phyloP scores from a whole-genome alignment of 306 rosid species.

The Medicago arabica region DNA sequence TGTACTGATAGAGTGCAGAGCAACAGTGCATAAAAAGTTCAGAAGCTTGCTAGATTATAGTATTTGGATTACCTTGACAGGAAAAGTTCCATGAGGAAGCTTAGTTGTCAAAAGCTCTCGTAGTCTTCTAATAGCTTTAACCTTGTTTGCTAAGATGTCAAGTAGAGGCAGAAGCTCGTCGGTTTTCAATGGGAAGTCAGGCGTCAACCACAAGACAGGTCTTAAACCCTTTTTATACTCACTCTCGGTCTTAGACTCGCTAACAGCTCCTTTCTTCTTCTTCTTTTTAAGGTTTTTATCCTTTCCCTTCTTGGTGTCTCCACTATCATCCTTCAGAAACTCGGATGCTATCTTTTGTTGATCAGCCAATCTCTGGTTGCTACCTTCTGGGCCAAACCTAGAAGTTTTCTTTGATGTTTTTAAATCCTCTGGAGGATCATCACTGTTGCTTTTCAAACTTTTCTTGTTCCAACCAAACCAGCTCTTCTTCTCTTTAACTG shows the following conservation, averaged over 20 bases:
- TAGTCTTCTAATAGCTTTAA: constrained; percentile 94
- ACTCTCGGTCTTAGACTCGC: constrained; percentile 84
- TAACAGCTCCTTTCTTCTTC: constrained; percentile 75
- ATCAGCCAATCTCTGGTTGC: constrained; percentile 70
- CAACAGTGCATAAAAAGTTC: constrained; percentile 11
- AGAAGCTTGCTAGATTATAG: constrained; percentile 15
- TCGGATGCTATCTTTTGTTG: constrained; percentile 77
- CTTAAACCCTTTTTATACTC: constrained; percentile 98
- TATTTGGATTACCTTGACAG: constrained; percentile 76
- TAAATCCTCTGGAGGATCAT: constrained; percentile 73
- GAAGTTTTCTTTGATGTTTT: constrained; percentile 74
- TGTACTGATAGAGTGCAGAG: constrained; percentile 17
- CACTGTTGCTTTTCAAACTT: constrained; percentile 60
- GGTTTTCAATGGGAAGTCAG: constrained; percentile 95
- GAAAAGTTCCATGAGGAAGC: constrained; percentile 93
- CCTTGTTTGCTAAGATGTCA: constrained; percentile 96
- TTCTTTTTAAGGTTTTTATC: constrained; percentile 83
- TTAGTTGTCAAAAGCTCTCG: constrained; percentile 98
- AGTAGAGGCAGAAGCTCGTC: constrained; percentile 96
- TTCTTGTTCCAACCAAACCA: constrained; percentile 99
- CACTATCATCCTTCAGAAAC: constrained; percentile 61
- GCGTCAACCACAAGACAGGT: constrained; percentile 98
- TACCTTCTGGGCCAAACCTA: constrained; percentile 74
- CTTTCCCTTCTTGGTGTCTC: constrained; percentile 80
- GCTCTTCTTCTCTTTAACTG: constrained; percentile 87